A percentile compares a stretch with the other conserved stretches of the same genome.
Conservation (phyloP, 1,139 yeast species). For the Protomyces inouyei region DNA sequence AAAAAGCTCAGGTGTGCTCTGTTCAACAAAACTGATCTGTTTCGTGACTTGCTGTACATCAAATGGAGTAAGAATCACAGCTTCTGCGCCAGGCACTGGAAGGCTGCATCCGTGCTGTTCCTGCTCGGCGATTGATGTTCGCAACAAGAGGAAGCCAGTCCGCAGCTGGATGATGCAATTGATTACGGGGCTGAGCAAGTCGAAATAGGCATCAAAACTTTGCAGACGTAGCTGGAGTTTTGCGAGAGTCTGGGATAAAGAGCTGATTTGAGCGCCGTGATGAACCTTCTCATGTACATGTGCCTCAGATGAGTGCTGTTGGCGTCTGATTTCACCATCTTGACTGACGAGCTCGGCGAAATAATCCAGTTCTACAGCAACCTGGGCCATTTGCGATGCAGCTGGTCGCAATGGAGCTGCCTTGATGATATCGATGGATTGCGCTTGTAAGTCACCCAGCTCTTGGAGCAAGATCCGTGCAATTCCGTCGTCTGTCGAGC, state of each 20-base stretch:
- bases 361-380: constrained; percentile 6
- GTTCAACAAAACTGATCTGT: background rate
- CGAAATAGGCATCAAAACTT: constrained; percentile 1
- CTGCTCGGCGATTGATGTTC: background rate
- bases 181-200: constrained; percentile 7
- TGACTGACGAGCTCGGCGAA: background rate
- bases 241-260: background rate
- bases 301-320: too few species aligned
- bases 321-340: background rate
- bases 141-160: background rate
- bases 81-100: background rate
- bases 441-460: background rate
- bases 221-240: constrained; percentile 6
- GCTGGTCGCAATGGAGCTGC: constrained; percentile 1
- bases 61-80: background rate
- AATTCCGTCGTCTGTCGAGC: background rate
- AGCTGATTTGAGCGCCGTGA: too few species aligned
- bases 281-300: too few species aligned
- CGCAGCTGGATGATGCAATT: background rate
- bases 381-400: constrained; percentile 1
- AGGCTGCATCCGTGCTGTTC: background rate
- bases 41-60: background rate
- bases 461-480: background rate
- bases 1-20: too few species aligned
- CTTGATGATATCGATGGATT: background rate